A percentile compares a stretch with the other conserved stretches of the same genome.
Evolutionary conservation across 2,329 filamentous ascomycete genomes (phyloP).

Genomic region (Ophiostoma perfectum): DNA sequence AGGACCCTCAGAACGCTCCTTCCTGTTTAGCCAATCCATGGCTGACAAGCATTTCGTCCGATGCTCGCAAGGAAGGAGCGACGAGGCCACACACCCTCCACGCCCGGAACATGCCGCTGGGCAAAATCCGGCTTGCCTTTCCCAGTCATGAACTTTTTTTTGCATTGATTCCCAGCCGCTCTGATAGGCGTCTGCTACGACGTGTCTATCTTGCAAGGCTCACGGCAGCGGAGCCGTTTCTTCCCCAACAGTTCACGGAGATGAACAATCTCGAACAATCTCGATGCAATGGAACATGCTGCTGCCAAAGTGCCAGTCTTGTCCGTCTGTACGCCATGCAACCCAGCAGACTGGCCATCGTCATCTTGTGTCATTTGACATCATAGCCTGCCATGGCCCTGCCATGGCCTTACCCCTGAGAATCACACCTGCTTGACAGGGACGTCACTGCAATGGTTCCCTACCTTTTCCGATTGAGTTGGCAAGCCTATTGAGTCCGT

Average conservation of each 20-base stretch:
- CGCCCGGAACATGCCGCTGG: background rate
- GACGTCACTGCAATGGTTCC: conserved; percentile 10
- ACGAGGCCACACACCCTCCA: conserved; percentile 1
- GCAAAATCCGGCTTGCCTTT: background rate
- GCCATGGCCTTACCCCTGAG: conserved; percentile 4
- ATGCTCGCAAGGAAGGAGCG: conserved; percentile 11
- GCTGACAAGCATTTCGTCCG: background rate
- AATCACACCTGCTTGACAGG: conserved; percentile 7
- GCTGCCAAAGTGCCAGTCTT: too few relatives aligned
- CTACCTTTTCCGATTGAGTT: background rate
- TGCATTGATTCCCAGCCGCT: background rate
- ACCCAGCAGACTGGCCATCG: too few relatives aligned
- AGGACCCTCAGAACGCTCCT: conserved; percentile 7
- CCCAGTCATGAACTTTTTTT: background rate
- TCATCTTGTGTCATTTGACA: background rate
- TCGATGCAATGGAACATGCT: background rate
- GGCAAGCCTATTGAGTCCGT: background rate
- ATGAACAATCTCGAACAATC: background rate
- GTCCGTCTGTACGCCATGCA: too few relatives aligned
- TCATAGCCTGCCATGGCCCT: background rate
- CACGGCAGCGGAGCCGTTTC: too few relatives aligned
- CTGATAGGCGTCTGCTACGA: background rate
- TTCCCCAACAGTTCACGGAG: background rate
- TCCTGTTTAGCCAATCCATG: conserved; percentile 15
- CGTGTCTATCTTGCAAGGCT: background rate